These are phyloP conservation scores for Phlebopus sp. DNA, from an alignment of 1,284 basidiomycete genomes.

Conservation along the genomic window DNA sequence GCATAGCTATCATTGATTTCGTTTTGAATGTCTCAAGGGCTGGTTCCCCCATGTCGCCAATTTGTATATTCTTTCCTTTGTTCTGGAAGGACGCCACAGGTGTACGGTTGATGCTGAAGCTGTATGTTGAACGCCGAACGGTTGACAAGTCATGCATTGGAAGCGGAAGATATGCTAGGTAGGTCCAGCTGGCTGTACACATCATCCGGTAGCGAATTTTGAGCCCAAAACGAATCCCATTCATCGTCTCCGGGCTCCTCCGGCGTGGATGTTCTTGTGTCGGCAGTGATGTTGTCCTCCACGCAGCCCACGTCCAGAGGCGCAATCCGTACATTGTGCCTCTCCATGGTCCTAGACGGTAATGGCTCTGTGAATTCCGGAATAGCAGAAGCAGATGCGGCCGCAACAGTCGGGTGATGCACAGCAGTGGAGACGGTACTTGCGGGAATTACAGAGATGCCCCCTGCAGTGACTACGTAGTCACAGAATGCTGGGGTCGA, in stretches of 20 bases:
- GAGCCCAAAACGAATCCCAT: slow-evolving; percentile 33
- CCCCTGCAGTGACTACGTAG: slow-evolving; percentile 64
- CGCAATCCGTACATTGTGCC: slow-evolving; percentile 26
- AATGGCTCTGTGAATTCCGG: not conserved
- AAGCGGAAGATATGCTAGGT: not conserved
- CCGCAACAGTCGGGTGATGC: slow-evolving; percentile 2
- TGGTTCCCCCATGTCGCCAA: slow-evolving; percentile 18
- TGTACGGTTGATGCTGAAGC: slow-evolving; percentile 18
- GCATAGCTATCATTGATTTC: slow-evolving; percentile 23
- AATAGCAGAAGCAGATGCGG: not conserved
- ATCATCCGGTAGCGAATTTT: slow-evolving; percentile 27
- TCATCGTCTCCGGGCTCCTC: slow-evolving; percentile 30
- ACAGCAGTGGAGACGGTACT: slow-evolving; percentile 15
- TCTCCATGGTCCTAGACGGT: not conserved
- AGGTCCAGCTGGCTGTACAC: slow-evolving; percentile 18
- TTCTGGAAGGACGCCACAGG: no score
- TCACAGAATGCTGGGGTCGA: slow-evolving; percentile 59
- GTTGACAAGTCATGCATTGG: slow-evolving; percentile 15
- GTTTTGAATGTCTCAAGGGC: not conserved
- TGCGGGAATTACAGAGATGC: slow-evolving; percentile 43
- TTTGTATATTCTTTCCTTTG: no score
- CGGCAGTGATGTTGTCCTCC: slow-evolving; percentile 23
- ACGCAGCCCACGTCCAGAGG: slow-evolving; percentile 39
- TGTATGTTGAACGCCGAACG: no score
- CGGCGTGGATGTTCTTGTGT: slow-evolving; percentile 19